Percentiles rank a stretch among this genome's conserved stretches.
Evolutionary conservation across 1,139 yeast genomes (phyloP).

Genomic region (Debaryomycetaceae sp.): DNA sequence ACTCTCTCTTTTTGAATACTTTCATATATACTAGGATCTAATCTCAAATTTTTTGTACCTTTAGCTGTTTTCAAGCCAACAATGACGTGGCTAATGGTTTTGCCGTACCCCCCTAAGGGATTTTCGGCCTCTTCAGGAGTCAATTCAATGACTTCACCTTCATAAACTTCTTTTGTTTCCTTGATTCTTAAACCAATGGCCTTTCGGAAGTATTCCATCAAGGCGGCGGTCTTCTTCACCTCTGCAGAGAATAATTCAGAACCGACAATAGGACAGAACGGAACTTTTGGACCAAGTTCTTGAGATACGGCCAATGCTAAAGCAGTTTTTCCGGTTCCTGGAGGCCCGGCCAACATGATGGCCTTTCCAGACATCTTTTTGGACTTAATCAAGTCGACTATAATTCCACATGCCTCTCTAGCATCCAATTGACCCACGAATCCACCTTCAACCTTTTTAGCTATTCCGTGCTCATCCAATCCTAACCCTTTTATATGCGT

Average conservation of each 20-base stretch:
- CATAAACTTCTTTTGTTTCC: slow-evolving; percentile 97
- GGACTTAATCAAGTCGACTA: slow-evolving; percentile 90
- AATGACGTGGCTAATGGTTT: slow-evolving; percentile 89
- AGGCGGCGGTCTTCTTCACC: slow-evolving; percentile 93
- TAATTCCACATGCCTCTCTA: slow-evolving; percentile 94
- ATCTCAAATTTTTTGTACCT: slow-evolving; percentile 88
- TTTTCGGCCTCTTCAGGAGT: slow-evolving; percentile 97
- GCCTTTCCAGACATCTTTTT: slow-evolving; percentile 96
- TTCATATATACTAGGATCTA: slow-evolving; percentile 95
- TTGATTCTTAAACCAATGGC: slow-evolving; percentile 95
- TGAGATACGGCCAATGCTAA: slow-evolving; percentile 94
- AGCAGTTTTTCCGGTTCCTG: slow-evolving; percentile 98
- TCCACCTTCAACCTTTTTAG: slow-evolving; percentile 86
- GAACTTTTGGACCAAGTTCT: slow-evolving; percentile 97
- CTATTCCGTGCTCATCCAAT: slow-evolving; percentile 83
- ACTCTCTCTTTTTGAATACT: slow-evolving; percentile 94
- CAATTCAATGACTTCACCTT: slow-evolving; percentile 95
- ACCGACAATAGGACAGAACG: slow-evolving; percentile 97
- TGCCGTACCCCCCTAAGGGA: slow-evolving; percentile 96
- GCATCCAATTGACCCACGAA: slow-evolving; percentile 95
- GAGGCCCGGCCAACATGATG: slow-evolving; percentile 93
- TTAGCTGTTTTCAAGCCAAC: slow-evolving; percentile 94
- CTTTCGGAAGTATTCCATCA: slow-evolving; percentile 96
- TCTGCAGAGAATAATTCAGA: slow-evolving; percentile 94
- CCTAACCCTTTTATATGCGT: slow-evolving; percentile 97